phyloP scores from a whole-genome alignment of 2,329 filamentous ascomycete genomes.

The Penicillium sp. region DNA sequence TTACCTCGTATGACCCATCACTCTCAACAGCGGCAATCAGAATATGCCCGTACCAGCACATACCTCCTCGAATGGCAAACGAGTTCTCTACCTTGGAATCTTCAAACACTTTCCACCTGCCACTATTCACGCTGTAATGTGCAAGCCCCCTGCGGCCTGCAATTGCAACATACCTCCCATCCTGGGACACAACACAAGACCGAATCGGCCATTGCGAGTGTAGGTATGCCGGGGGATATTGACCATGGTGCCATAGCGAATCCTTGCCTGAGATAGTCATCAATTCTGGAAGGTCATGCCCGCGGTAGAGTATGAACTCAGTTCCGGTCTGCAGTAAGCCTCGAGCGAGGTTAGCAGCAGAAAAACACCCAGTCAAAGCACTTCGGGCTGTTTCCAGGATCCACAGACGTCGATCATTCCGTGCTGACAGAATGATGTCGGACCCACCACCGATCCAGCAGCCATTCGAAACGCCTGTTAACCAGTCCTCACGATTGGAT shows the following conservation, averaged over 20 bases:
- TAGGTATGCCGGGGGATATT: slow-evolving; percentile 82
- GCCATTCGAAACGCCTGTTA: slow-evolving; percentile 76
- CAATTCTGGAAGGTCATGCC: slow-evolving; percentile 87
- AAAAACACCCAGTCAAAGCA: slow-evolving; percentile 90
- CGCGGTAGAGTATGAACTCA: slow-evolving; percentile 88
- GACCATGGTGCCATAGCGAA: slow-evolving; percentile 92
- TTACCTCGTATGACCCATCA: slow-evolving; percentile 74
- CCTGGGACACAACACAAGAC: slow-evolving; percentile 82
- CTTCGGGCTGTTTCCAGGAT: slow-evolving; percentile 90
- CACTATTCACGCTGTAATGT: slow-evolving; percentile 93
- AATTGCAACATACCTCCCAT: slow-evolving; percentile 93
- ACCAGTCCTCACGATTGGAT: slow-evolving; percentile 78
- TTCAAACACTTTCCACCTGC: slow-evolving; percentile 92
- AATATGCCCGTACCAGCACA: slow-evolving; percentile 99
- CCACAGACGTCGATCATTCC: slow-evolving; percentile 79
- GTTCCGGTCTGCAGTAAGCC: slow-evolving; percentile 87
- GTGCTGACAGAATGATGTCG: slow-evolving; percentile 76
- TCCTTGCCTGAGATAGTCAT: slow-evolving; percentile 91
- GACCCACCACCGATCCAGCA: slow-evolving; percentile 88
- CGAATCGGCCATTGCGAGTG: slow-evolving; percentile 92
- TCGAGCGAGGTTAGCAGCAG: slow-evolving; percentile 84
- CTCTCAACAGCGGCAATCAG: slow-evolving; percentile 91
- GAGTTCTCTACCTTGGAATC: slow-evolving; percentile 82
- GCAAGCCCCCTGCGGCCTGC: slow-evolving; percentile 90
- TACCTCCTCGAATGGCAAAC: slow-evolving; percentile 89